These are phyloP conservation scores for Entophlyctis luteolus DNA, from an alignment of 192 early-diverging fungal genomes.

Conservation along the genomic window DNA sequence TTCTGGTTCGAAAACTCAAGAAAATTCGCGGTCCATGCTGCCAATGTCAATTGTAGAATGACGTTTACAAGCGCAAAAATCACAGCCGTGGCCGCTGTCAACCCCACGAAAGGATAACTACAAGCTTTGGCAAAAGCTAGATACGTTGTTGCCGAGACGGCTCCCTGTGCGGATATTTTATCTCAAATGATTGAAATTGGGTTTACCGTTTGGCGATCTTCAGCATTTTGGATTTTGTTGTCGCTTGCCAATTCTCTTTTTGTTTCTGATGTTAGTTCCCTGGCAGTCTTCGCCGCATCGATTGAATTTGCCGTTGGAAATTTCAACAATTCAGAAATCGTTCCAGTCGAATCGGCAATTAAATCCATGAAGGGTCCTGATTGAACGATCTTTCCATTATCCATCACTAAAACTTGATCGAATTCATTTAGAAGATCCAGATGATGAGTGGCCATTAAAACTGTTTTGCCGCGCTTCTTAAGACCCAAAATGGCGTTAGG, in stretches of 20 bases:
- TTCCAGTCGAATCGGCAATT: constrained; percentile 40
- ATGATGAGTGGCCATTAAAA: constrained; percentile 68
- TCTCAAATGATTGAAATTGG: no score
- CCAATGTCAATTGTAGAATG: neutral
- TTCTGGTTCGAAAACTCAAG: neutral
- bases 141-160: neutral
- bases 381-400: constrained; percentile 60
- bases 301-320: no score
- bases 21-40: neutral
- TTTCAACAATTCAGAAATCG: no score
- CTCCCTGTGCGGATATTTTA: neutral
- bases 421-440: constrained; percentile 55
- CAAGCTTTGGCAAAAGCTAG: neutral
- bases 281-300: no score
- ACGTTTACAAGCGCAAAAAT: neutral
- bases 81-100: neutral
- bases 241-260: no score
- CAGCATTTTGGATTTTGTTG: neutral
- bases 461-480: constrained; percentile 62
- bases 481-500: constrained; percentile 59
- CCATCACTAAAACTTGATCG: constrained; percentile 62
- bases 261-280: no score
- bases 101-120: neutral
- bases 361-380: constrained; percentile 52
- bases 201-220: neutral